Percentiles rank a stretch among this genome's conserved stretches.
Conservation (phyloP, 208 protist genomes). For the Leishmania mexicana region DNA sequence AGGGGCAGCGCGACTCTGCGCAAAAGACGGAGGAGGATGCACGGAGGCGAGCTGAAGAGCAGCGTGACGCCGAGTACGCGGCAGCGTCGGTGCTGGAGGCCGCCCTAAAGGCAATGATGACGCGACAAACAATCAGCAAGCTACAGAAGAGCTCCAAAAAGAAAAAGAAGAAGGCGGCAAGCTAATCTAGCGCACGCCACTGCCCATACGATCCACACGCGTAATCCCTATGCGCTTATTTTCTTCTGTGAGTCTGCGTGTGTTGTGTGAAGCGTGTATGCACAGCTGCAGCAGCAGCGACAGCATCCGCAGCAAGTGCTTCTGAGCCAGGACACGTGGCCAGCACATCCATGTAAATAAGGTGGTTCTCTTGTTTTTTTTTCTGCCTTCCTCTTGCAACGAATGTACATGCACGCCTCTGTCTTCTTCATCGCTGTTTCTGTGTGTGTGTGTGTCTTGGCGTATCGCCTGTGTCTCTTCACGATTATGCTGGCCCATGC, state of each 20-base stretch:
- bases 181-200: background rate
- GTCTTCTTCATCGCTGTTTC: background rate
- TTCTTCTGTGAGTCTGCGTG: background rate
- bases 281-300: background rate
- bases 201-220: no score
- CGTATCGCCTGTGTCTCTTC: background rate
- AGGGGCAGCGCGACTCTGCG: conserved; percentile 55
- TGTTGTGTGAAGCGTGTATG: background rate
- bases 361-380: background rate
- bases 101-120: conserved; percentile 82
- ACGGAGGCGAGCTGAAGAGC: conserved; percentile 39
- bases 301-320: background rate
- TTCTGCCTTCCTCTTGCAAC: background rate
- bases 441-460: background rate
- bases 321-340: background rate
- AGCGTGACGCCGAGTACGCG: conserved; percentile 54
- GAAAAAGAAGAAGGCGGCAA: conserved; percentile 40
- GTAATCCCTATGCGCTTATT: no score
- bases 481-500: background rate
- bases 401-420: background rate
- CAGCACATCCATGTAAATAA: background rate
- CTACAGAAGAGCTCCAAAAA: conserved; percentile 82
- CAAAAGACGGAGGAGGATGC: conserved; percentile 30
- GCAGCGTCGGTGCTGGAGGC: conserved; percentile 83
- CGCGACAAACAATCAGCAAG: conserved; percentile 64